Percentiles rank a stretch among this genome's conserved stretches.
phyloP scores from a whole-genome alignment of 805 yeast species.

The Kluyveromyces nonfermentans region DNA sequence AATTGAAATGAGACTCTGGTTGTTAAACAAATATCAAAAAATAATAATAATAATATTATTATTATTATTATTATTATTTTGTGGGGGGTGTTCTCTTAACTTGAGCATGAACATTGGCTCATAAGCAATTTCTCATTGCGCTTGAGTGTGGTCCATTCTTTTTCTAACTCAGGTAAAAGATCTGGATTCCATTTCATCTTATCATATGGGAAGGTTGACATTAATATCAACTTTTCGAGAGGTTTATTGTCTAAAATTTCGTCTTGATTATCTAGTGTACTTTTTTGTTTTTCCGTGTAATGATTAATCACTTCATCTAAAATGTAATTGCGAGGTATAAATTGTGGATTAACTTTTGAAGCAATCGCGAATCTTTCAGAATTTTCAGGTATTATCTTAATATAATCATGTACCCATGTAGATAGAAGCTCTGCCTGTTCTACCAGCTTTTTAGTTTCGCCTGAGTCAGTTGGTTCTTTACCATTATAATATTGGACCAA shows the following conservation, averaged over 20 bases:
- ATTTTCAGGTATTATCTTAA: constrained; percentile 32
- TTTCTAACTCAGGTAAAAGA: constrained; percentile 44
- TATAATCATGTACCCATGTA: constrained; percentile 47
- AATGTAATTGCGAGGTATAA: constrained; percentile 79
- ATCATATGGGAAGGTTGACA: constrained; percentile 73
- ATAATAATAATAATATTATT: no score
- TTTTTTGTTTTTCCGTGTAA: constrained; percentile 41
- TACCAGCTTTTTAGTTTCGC: constrained; percentile 28
- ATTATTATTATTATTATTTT: no score
- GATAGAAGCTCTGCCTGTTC: constrained; percentile 35
- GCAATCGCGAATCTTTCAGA: constrained; percentile 37
- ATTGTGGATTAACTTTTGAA: constrained; percentile 55
- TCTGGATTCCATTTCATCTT: constrained; percentile 52
- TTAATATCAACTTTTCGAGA: constrained; percentile 52
- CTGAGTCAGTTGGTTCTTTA: constrained; percentile 27
- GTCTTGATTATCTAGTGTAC: constrained; percentile 30
- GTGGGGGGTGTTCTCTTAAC: constrained; percentile 17
- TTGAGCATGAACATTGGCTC: constrained; percentile 69
- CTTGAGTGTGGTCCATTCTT: constrained; percentile 42
- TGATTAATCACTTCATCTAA: constrained; percentile 68
- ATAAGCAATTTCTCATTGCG: constrained; percentile 47
- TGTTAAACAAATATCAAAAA: no score
- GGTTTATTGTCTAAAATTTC: constrained; percentile 27
- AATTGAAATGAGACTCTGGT: no score
- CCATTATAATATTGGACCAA: constrained; percentile 19